Evolutionary conservation across 1,139 yeast genomes (phyloP).

Genomic region (Geotrichum siamense): DNA sequence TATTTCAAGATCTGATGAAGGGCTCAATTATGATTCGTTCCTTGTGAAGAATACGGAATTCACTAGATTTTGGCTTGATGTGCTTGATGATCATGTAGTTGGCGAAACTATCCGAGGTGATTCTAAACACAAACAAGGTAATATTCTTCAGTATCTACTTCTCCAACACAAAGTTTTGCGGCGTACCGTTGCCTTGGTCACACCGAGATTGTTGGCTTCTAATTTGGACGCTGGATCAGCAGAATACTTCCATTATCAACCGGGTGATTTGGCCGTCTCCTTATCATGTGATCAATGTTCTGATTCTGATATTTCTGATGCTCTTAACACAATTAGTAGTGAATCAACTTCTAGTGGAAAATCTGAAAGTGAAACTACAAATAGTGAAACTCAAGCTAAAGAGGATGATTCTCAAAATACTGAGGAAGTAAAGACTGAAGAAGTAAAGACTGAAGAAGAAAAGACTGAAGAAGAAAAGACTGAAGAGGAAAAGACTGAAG

Average conservation of each 20-base stretch:
- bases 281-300: not conserved
- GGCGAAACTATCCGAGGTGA: not conserved
- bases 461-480: too few species aligned
- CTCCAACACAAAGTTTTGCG: conserved; percentile 7
- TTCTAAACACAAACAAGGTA: not conserved
- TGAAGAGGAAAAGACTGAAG: too few species aligned
- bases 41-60: conserved; percentile 11
- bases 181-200: conserved; percentile 4
- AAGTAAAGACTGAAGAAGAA: too few species aligned
- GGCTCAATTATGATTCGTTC: conserved; percentile 10
- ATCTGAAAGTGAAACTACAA: too few species aligned
- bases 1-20: conserved; percentile 4
- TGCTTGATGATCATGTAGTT: conserved; percentile 11
- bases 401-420: too few species aligned
- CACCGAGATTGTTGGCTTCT: conserved; percentile 6
- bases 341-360: too few species aligned
- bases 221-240: not conserved
- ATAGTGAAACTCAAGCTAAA: too few species aligned
- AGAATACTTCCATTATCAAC: not conserved
- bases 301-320: not conserved
- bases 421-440: too few species aligned
- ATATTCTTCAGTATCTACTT: conserved; percentile 9
- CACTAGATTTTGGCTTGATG: conserved; percentile 13
- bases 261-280: conserved; percentile 5
- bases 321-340: too few species aligned